Evolutionary conservation across 345 rosid genomes (phyloP).

Genomic region (Acer saccharum): DNA sequence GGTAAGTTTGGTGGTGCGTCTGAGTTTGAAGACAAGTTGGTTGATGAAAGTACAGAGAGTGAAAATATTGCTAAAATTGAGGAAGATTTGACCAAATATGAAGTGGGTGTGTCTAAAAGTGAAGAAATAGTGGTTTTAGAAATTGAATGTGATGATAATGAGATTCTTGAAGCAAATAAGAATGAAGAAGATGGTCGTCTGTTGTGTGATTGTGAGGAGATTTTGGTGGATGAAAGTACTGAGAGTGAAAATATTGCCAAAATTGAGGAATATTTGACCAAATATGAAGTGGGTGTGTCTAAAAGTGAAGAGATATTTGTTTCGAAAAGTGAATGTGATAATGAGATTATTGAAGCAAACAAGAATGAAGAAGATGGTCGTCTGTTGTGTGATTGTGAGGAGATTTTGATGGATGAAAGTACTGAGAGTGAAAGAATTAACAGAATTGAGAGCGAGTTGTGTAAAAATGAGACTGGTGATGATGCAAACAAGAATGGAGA

Average conservation of each 20-base stretch:
- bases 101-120: neutral
- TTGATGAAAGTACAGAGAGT: neutral
- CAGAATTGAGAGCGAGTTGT: neutral
- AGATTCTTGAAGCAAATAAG: slow-evolving; percentile 6
- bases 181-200: neutral
- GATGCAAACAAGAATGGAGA: neutral
- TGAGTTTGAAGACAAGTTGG: neutral
- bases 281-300: neutral
- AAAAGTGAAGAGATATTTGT: slow-evolving; percentile 16
- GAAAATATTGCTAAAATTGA: neutral
- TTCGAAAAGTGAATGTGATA: slow-evolving; percentile 6
- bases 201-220: too few species aligned
- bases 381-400: neutral
- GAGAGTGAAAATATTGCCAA: neutral
- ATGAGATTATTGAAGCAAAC: slow-evolving; percentile 4
- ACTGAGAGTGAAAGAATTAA: neutral
- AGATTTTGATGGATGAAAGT: neutral
- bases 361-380: neutral
- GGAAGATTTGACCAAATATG: slow-evolving; percentile 4
- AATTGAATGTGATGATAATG: neutral
- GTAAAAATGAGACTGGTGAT: slow-evolving; percentile 9
- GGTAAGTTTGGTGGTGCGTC: neutral
- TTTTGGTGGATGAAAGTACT: neutral
- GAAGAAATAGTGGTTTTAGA: slow-evolving; percentile 22
- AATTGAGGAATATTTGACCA: slow-evolving; percentile 12